phyloP scores from a whole-genome alignment of 768 basidiomycete genomes.

The Agrocybe pediades region DNA sequence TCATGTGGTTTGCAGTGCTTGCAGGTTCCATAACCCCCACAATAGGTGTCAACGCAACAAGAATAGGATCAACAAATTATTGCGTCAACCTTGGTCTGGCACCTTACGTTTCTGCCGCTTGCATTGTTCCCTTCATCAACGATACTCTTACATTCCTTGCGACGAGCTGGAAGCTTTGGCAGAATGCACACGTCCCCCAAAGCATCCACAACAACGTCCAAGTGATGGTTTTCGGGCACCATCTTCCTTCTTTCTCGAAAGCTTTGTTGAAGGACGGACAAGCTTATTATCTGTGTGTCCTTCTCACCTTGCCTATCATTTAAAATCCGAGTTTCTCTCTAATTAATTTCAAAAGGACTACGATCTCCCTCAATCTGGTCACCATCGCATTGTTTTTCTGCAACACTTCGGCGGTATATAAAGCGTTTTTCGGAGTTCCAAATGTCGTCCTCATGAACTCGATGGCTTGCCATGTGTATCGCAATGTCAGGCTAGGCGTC shows the following conservation, averaged over 20 bases:
- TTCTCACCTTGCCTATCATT: neutral
- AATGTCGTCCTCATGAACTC: conserved; percentile 16
- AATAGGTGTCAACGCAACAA: conserved; percentile 18
- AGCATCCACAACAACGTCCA: conserved; percentile 9
- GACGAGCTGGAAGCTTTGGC: conserved; percentile 28
- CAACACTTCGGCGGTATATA: neutral
- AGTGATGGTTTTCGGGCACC: conserved; percentile 20
- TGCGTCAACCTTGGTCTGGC: conserved; percentile 8
- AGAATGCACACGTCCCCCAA: conserved; percentile 7
- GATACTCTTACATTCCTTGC: conserved; percentile 32
- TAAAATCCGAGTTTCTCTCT: no score
- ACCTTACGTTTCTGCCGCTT: conserved; percentile 1
- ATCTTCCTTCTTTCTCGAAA: conserved; percentile 26
- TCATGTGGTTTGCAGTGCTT: conserved; percentile 4
- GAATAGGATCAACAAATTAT: conserved; percentile 11
- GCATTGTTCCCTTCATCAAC: conserved; percentile 20
- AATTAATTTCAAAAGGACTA: conserved; percentile 9
- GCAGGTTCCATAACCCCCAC: conserved; percentile 5
- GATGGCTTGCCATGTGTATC: conserved; percentile 18
- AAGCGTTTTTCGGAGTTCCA: conserved; percentile 5
- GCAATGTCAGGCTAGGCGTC: conserved; percentile 13
- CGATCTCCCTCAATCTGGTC: conserved; percentile 6
- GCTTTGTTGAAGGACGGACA: conserved; percentile 29
- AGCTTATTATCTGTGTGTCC: conserved; percentile 24
- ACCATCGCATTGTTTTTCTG: conserved; percentile 9